Evolutionary conservation across 2,329 filamentous ascomycete genomes (phyloP), one percentile per base, ranked within the genome.

Genomic region (Scolecobasidium constrictum): DNA sequence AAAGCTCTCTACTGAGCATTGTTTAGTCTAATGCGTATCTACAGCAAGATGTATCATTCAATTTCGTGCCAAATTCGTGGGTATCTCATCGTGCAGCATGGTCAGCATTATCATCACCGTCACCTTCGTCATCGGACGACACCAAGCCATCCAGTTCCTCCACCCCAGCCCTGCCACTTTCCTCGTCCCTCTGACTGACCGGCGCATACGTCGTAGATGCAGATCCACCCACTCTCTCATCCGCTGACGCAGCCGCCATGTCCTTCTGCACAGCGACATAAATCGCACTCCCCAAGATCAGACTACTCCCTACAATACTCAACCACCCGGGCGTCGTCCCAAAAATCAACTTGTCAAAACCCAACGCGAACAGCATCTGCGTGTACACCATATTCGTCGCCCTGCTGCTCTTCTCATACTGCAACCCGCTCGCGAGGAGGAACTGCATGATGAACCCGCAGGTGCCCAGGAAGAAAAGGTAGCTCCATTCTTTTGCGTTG

Each of bases 361-460:
- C 64, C 9, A 83, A 58, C 2, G 80, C 79, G 56, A 82, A 83
- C 3, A 83, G 60, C 77, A 83, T 81, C 56, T 82, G 77, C 36
- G 72, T 77, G 53, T 83, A 84, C 0, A 79, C 65, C 76, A 83
- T 81, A 43, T 76, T 77, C 0, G 76, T 81, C 2, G 76, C 77
- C 16, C 74, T 67, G 3, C 65, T 64, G 1, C 71, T 72, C 48
- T 81, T 81, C 53, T 88, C 83, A 47, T 81, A 77, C 18, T 81
- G 70, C 38, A 95, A 63, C 0, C 86, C 86, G 1, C 77, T 73
- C 1, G 87, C 92, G 15, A 93, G 66, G n/a, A 93, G 69, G 50
- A 86, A 86, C 71, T 94, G 88, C 66, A 90, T 83, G 17, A 82
- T 58, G 55, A 94, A 90, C 1, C 88, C 88, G 49, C 81, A 81